phyloP scores from a whole-genome alignment of 2,329 filamentous ascomycete genomes.

The Xylaria sp. region DNA sequence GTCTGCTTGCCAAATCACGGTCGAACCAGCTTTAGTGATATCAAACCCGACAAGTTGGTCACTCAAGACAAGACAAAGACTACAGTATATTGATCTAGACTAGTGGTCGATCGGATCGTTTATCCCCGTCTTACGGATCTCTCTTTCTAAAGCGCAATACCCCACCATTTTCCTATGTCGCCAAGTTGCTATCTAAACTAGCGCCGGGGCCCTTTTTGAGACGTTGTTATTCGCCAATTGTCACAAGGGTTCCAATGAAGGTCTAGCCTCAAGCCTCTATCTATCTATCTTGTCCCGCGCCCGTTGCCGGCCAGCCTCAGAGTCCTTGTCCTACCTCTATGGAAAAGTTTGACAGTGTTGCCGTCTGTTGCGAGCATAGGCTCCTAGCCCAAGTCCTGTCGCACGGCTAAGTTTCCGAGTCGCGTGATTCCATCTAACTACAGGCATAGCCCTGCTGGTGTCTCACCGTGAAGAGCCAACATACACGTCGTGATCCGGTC shows the following conservation, averaged over 20 bases:
- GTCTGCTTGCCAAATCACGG: constrained; percentile 10
- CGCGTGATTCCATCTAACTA: constrained; percentile 29
- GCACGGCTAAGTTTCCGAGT: constrained; percentile 33
- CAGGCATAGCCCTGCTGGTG: constrained; percentile 31
- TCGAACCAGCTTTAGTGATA: constrained; percentile 11
- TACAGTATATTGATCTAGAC: not conserved
- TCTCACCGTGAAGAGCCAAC: constrained; percentile 29
- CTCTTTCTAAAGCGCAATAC: constrained; percentile 19
- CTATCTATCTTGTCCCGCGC: not conserved
- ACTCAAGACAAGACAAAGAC: constrained; percentile 17
- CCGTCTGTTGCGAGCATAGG: constrained; percentile 23
- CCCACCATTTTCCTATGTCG: constrained; percentile 37
- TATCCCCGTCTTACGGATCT: constrained; percentile 36
- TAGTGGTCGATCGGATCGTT: constrained; percentile 35
- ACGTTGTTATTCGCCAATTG: constrained; percentile 35
- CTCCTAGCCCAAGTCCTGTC: constrained; percentile 18
- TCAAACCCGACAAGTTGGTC: not conserved
- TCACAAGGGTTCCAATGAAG: constrained; percentile 22
- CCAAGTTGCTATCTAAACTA: constrained; percentile 33
- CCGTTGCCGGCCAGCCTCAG: constrained; percentile 28
- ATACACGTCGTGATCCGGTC: constrained; percentile 25
- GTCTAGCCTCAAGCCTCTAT: constrained; percentile 30
- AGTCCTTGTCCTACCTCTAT: constrained; percentile 23
- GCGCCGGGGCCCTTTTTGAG: constrained; percentile 22
- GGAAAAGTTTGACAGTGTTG: constrained; percentile 19